These are phyloP conservation scores for Chaetomium olivaceum DNA, from an alignment of 2,329 filamentous ascomycete genomes.

Conservation along the genomic window DNA sequence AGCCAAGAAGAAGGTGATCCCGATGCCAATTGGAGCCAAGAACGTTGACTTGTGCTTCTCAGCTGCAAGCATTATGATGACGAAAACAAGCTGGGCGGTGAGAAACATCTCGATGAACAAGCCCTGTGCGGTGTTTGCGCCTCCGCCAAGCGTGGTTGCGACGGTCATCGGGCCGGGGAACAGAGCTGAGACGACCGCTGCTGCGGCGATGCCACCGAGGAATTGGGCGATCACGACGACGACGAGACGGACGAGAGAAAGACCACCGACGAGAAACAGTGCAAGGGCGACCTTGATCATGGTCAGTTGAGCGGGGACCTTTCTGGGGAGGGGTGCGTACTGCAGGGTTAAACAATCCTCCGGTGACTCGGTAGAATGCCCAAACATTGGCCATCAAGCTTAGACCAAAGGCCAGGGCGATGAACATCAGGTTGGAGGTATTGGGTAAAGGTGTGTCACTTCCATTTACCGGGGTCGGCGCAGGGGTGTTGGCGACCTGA, in stretches of 20 bases:
- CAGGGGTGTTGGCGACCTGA: slow-evolving; percentile 33
- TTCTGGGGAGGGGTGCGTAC: slow-evolving; percentile 30
- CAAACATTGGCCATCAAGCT: slow-evolving; percentile 51
- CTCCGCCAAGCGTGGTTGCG: slow-evolving; percentile 48
- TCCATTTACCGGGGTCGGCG: slow-evolving; percentile 16
- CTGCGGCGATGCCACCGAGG: slow-evolving; percentile 54
- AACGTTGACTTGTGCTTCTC: slow-evolving; percentile 69
- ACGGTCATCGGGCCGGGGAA: slow-evolving; percentile 54
- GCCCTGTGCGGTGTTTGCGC: slow-evolving; percentile 51
- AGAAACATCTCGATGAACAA: slow-evolving; percentile 64
- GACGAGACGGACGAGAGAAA: slow-evolving; percentile 48
- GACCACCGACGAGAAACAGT: slow-evolving; percentile 51
- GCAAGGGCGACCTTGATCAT: slow-evolving; percentile 49
- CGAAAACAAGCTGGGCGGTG: slow-evolving; percentile 59
- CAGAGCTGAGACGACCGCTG: slow-evolving; percentile 54
- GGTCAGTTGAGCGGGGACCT: not conserved
- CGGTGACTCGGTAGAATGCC: slow-evolving; percentile 52
- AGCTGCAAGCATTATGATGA: slow-evolving; percentile 64
- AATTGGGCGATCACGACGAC: slow-evolving; percentile 55
- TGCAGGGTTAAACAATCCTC: slow-evolving; percentile 45
- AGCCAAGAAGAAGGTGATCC: slow-evolving; percentile 62
- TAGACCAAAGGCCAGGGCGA: slow-evolving; percentile 46
- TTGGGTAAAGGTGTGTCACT: slow-evolving; percentile 23
- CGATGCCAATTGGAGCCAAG: slow-evolving; percentile 66
- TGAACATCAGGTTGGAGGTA: slow-evolving; percentile 39